Evolutionary conservation across 345 rosid genomes (phyloP), one percentile per base, ranked within the genome.

Genomic region (Noccaea bulbosa): DNA sequence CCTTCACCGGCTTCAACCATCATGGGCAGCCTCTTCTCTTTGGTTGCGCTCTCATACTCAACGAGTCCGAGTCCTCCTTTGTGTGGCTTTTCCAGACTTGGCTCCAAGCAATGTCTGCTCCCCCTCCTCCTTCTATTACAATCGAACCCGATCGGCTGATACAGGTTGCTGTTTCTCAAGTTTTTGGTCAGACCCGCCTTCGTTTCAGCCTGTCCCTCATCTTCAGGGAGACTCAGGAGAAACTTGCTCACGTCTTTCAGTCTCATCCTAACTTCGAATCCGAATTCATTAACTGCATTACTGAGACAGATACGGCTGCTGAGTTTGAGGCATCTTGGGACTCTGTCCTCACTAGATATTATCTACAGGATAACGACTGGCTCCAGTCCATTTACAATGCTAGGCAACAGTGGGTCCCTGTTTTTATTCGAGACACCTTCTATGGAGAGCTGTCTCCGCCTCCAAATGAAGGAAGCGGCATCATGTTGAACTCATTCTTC

Each of bases 321-420:
- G 97, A 90, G 71, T 90, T 90, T 69, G 94, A 90, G 73, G 71
- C 86, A 35, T 71, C 76, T 60, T 90, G 97, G 97, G 73, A 76
- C 43, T 76, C 81, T 8, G 67, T 90, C 34, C 11, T 85, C 33
- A 82, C 69, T 47, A 74, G 90, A 71, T 86, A 85, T 56, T 83
- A 78, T 69, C 56, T 88, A 5, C 64, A 78, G 78, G 84, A 83
- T 63, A 79, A 85, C 65, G 88, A 85, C 17, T 88, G 94, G 97
- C 80, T 90, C 48, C 87, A 72, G 56, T 82, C 90, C 0, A 72
- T 90, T 40, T 82, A 86, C 65, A 76, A 73, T 73, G 92, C 72
- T 54, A 82, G 92, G 65, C 83, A 84, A 40, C 94, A 83, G 32
- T 90, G 97, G 97, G 88, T 88, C 32, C 97, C 88, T 34, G 86